phyloP scores from a whole-genome alignment of 1,284 basidiomycete genomes.

The Leccinum solheimii region DNA sequence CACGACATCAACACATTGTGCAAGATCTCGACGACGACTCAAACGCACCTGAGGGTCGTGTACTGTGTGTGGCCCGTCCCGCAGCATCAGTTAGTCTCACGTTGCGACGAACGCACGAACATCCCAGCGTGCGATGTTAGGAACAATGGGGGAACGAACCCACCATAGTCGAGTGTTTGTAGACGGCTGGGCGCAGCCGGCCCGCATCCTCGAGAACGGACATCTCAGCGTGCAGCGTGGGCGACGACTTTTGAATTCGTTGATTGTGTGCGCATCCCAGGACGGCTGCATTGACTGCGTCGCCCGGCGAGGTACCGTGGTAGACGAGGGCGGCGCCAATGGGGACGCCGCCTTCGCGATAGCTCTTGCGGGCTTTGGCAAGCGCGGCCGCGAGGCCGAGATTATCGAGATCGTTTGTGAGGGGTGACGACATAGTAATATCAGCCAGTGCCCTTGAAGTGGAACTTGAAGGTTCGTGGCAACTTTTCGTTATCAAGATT shows the following conservation, averaged over 20 bases:
- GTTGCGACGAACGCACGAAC: not conserved
- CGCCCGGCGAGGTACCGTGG: constrained; percentile 17
- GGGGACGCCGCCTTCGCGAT: constrained; percentile 54
- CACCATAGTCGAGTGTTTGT: constrained; percentile 47
- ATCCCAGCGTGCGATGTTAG: not conserved
- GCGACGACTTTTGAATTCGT: constrained; percentile 53
- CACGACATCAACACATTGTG: not conserved
- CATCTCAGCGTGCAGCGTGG: constrained; percentile 59
- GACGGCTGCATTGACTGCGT: constrained; percentile 27
- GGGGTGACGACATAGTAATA: not conserved
- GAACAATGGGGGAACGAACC: not conserved
- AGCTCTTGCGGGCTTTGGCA: constrained; percentile 45
- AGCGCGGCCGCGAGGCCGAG: constrained; percentile 39
- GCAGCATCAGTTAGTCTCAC: not conserved
- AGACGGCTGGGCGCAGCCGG: constrained; percentile 43
- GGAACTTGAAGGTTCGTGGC: not conserved
- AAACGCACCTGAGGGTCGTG: constrained; percentile 51
- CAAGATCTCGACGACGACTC: not conserved
- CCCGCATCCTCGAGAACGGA: constrained; percentile 53
- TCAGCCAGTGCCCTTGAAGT: not conserved
- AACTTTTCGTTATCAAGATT: not conserved
- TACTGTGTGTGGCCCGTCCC: constrained; percentile 21
- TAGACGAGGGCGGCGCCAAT: constrained; percentile 54
- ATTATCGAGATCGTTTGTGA: constrained; percentile 15
- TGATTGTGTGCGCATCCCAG: constrained; percentile 53